Conservation (phyloP, 129 eudicot species). For the Escallonia herrerae region DNA sequence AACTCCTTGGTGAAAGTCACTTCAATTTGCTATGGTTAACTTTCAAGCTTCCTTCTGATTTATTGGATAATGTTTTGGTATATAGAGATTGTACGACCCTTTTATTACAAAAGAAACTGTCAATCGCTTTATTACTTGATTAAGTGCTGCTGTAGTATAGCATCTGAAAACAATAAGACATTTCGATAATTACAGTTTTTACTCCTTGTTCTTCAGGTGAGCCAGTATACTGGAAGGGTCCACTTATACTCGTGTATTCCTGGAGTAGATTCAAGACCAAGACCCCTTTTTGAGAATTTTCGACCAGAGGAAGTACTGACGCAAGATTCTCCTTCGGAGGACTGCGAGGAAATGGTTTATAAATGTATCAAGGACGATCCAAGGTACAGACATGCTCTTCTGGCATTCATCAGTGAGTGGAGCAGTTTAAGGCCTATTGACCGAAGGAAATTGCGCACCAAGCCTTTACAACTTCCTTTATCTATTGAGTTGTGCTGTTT, state of each 20-base stretch:
- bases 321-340: conserved; percentile 19
- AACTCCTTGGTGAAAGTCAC: background rate
- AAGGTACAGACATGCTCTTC: conserved; percentile 42
- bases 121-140: background rate
- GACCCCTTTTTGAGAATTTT: conserved; percentile 66
- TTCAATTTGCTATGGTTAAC: background rate
- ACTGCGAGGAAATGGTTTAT: conserved; percentile 14
- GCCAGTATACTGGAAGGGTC: conserved; percentile 88
- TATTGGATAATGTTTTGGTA: no score
- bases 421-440: conserved; percentile 66
- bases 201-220: conserved; percentile 45
- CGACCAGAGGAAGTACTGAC: conserved; percentile 67
- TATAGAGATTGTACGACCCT: no score
- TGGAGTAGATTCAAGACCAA: conserved; percentile 69
- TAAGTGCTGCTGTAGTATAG: background rate
- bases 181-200: background rate
- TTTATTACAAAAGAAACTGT: no score
- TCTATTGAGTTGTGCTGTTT: conserved; percentile 64
- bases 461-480: conserved; percentile 90
- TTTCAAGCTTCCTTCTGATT: background rate
- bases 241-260: conserved; percentile 75
- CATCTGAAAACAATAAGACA: background rate
- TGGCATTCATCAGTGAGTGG: conserved; percentile 68
- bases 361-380: conserved; percentile 32
- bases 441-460: conserved; percentile 49